These are phyloP conservation scores for Cryphonectria carpinicola DNA, from an alignment of 2,329 filamentous ascomycete genomes.

Conservation along the genomic window DNA sequence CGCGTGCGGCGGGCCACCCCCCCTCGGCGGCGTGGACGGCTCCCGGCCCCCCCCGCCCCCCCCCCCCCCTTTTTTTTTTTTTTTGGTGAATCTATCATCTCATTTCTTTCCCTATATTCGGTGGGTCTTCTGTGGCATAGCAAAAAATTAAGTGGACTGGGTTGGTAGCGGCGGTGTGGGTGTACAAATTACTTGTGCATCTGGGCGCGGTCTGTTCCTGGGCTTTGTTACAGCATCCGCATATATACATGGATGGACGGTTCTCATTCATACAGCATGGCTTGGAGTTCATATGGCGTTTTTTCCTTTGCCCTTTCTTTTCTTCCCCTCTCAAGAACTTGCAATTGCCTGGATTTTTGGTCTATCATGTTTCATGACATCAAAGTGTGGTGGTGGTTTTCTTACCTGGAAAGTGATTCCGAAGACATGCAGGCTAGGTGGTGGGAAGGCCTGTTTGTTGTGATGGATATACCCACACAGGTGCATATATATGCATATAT, in stretches of 20 bases:
- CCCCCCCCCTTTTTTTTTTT: too few relatives aligned
- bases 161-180: neutral
- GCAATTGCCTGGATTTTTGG: neutral
- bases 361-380: neutral
- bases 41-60: too few relatives aligned
- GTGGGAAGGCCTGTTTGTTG: neutral
- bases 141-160: slow-evolving; percentile 4
- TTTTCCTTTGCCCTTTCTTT: neutral
- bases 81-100: neutral
- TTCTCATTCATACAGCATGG: slow-evolving; percentile 1
- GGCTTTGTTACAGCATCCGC: neutral
- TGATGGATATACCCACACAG: slow-evolving; percentile 1
- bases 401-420: neutral
- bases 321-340: neutral
- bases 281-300: neutral
- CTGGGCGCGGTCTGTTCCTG: neutral
- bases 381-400: neutral
- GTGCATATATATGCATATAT: neutral
- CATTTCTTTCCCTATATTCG: neutral
- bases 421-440: neutral
- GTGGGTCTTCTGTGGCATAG: neutral
- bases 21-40: too few relatives aligned
- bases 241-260: neutral
- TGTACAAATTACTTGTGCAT: neutral
- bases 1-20: too few relatives aligned